phyloP scores from a whole-genome alignment of 2,329 filamentous ascomycete genomes.

The Trichoderma endophyticum region DNA sequence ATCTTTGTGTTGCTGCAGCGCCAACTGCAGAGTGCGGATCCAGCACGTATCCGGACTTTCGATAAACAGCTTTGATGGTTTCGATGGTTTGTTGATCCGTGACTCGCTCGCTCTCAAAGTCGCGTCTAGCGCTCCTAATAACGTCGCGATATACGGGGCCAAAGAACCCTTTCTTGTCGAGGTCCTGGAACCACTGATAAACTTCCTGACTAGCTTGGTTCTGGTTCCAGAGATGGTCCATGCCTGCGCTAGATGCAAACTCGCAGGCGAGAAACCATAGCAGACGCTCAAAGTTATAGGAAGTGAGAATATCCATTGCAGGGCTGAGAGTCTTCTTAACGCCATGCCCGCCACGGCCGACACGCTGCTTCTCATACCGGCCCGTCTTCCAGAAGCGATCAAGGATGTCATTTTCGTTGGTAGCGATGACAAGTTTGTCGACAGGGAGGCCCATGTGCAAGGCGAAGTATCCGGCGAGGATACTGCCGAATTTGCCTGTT shows the following conservation, averaged over 20 bases:
- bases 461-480: conserved; percentile 90
- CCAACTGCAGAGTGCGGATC: conserved; percentile 93
- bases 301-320: conserved; percentile 97
- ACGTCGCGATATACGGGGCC: conserved; percentile 70
- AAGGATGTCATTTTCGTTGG: conserved; percentile 96
- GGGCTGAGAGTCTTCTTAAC: conserved; percentile 91
- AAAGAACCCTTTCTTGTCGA: conserved; percentile 82
- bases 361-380: conserved; percentile 79
- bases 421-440: conserved; percentile 87
- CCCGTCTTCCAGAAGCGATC: conserved; percentile 92
- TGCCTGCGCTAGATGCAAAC: conserved; percentile 56
- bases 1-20: conserved; percentile 70
- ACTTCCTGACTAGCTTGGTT: conserved; percentile 74
- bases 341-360: conserved; percentile 43
- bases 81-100: conserved; percentile 64
- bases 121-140: conserved; percentile 64
- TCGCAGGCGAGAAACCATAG: conserved; percentile 89
- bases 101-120: conserved; percentile 79
- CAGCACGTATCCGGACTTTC: conserved; percentile 70
- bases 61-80: conserved; percentile 57
- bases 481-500: conserved; percentile 95
- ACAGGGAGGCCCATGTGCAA: conserved; percentile 83
- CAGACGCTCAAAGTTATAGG: conserved; percentile 92
- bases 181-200: conserved; percentile 69
- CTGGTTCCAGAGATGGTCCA: conserved; percentile 64